phyloP scores from a whole-genome alignment of 2,329 filamentous ascomycete species.

The Leptoxyphium fumago region DNA sequence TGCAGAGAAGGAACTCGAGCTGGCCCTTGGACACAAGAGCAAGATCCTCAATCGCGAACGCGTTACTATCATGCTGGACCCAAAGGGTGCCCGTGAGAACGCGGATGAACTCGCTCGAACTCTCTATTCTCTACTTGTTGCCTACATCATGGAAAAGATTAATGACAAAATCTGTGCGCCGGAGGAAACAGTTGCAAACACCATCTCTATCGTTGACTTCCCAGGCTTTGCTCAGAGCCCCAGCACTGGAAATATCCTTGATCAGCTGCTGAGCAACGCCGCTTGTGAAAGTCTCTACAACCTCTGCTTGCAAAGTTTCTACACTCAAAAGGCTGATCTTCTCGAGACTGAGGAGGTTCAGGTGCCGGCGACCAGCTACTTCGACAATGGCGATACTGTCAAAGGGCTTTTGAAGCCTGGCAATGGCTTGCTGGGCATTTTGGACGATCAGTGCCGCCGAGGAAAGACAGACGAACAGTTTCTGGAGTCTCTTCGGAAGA shows the following conservation, averaged over 20 bases:
- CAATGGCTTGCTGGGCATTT: constrained; percentile 82
- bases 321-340: constrained; percentile 83
- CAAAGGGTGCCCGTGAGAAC: constrained; percentile 74
- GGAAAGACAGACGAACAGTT: constrained; percentile 81
- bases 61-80: constrained; percentile 97
- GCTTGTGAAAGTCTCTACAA: constrained; percentile 88
- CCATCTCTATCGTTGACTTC: constrained; percentile 89
- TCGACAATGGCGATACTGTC: constrained; percentile 92
- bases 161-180: constrained; percentile 79
- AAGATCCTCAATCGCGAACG: constrained; percentile 93
- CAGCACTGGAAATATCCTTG: constrained; percentile 69
- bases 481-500: constrained; percentile 76
- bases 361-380: constrained; percentile 86
- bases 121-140: constrained; percentile 83
- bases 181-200: constrained; percentile 83
- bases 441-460: constrained; percentile 88
- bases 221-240: constrained; percentile 81
- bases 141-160: constrained; percentile 82
- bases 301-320: constrained; percentile 87
- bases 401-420: constrained; percentile 81
- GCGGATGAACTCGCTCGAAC: constrained; percentile 89
- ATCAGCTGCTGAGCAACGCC: constrained; percentile 89
- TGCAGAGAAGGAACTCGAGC: constrained; percentile 64
- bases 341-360: constrained; percentile 87
- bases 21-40: constrained; percentile 84